Conservation (phyloP, 306 rosid species). For the Ziziphus jujuba region DNA sequence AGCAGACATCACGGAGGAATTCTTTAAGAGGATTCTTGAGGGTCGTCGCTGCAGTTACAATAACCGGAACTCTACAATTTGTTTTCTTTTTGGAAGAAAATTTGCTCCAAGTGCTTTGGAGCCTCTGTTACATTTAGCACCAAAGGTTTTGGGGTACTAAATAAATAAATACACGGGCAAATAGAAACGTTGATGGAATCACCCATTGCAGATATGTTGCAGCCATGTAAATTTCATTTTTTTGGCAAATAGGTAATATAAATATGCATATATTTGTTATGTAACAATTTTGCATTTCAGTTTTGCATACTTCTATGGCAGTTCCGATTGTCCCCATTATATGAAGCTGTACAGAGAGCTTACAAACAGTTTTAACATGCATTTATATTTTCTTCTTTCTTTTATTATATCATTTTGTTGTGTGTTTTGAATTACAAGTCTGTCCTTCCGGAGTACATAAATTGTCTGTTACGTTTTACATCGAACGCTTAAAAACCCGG, state of each 20-base stretch:
- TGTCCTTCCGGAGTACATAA: too few relatives aligned
- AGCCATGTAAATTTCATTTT: too few relatives aligned
- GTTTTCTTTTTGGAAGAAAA: conserved; percentile 84
- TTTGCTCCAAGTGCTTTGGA: conserved; percentile 87
- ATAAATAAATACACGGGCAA: neutral
- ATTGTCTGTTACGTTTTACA: too few relatives aligned
- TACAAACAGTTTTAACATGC: conserved; percentile 1
- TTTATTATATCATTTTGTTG: neutral
- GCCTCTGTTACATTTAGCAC: conserved; percentile 57
- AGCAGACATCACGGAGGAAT: conserved; percentile 52
- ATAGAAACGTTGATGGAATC: neutral
- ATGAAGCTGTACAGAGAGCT: conserved; percentile 46
- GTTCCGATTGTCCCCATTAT: conserved; percentile 3
- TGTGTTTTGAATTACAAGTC: too few relatives aligned
- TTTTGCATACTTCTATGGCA: neutral
- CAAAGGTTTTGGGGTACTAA: conserved; percentile 64
- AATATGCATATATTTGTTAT: neutral
- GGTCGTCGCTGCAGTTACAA: conserved; percentile 62
- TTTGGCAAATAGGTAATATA: neutral
- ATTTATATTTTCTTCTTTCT: conserved; percentile 11
- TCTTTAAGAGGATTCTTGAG: conserved; percentile 38
- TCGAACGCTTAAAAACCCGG: too few relatives aligned
- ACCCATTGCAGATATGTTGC: neutral
- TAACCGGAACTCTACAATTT: conserved; percentile 41
- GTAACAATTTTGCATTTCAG: neutral